Evolutionary conservation across 2,329 filamentous ascomycete genomes (phyloP).

Genomic region (Fusarium humuli): DNA sequence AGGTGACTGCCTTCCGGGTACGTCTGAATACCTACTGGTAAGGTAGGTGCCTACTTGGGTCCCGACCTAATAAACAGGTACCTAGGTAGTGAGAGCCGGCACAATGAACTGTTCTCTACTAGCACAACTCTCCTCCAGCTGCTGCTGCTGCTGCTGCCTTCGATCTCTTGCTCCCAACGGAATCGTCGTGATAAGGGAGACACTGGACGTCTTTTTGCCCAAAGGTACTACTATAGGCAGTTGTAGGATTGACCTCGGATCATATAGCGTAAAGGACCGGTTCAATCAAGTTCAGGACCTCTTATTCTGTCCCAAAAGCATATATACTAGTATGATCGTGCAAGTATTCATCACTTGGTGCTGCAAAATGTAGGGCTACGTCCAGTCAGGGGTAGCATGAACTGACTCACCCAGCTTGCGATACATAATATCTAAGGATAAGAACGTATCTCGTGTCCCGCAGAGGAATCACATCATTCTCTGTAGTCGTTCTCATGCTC

Average conservation of each 20-base stretch:
- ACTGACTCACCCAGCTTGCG: not conserved
- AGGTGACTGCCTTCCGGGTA: not conserved
- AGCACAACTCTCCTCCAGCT: not conserved
- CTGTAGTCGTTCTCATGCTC: not conserved
- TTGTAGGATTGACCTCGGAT: not conserved
- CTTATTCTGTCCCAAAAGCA: not conserved
- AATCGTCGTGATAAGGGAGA: not conserved
- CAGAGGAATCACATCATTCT: not conserved
- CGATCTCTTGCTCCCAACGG: not conserved
- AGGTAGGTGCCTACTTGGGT: not conserved
- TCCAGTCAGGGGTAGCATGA: not conserved
- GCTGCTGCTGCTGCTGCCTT: not conserved
- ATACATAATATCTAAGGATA: not conserved
- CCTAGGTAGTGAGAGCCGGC: not conserved
- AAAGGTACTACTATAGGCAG: not conserved
- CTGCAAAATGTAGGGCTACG: not conserved
- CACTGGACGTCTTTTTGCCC: not conserved
- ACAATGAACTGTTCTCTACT: not conserved
- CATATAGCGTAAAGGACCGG: not conserved
- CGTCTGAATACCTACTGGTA: not conserved
- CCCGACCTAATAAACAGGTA: not conserved
- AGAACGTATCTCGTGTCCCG: not conserved
- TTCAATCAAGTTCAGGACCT: not conserved
- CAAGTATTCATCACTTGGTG: not conserved
- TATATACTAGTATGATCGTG: no score